Evolutionary conservation across 352 stramenopile species (phyloP).

Genomic region (Globisporangium middletonii): DNA sequence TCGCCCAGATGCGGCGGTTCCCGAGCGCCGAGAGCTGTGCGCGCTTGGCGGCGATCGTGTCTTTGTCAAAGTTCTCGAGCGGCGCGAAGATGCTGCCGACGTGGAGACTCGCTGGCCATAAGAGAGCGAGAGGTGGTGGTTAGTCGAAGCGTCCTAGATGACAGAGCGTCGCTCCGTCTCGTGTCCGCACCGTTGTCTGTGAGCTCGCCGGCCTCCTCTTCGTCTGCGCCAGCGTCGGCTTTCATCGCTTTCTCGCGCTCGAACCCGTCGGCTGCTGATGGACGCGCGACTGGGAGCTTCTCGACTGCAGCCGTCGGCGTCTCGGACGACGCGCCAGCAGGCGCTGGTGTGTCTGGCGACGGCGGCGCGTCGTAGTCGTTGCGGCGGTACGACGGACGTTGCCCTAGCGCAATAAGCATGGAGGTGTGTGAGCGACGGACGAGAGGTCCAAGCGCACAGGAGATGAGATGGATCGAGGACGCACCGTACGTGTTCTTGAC

Average conservation of each 20-base stretch:
- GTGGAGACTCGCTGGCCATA: constrained; percentile 44
- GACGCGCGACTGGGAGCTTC: constrained; percentile 31
- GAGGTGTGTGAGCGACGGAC: too few relatives aligned
- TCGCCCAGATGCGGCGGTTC: constrained; percentile 82
- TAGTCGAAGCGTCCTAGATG: too few relatives aligned
- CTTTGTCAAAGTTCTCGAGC: constrained; percentile 72
- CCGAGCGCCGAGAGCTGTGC: constrained; percentile 63
- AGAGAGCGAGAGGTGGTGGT: not conserved
- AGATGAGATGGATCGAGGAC: not conserved
- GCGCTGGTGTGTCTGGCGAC: constrained; percentile 36
- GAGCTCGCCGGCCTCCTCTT: constrained; percentile 71
- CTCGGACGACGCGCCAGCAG: not conserved
- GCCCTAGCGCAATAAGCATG: constrained; percentile 23
- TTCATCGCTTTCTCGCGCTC: constrained; percentile 41
- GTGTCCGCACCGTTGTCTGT: constrained; percentile 47
- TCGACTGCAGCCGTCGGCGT: constrained; percentile 12
- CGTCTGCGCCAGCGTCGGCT: constrained; percentile 24
- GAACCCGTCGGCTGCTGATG: constrained; percentile 25
- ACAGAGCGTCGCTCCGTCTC: too few relatives aligned
- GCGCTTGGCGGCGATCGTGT: constrained; percentile 76
- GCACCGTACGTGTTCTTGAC: constrained; percentile 83
- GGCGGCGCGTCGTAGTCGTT: constrained; percentile 80
- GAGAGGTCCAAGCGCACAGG: too few relatives aligned
- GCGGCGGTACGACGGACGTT: constrained; percentile 72
- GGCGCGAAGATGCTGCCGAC: constrained; percentile 67